These are phyloP conservation scores for Teratosphaeria epicoccoides DNA, from an alignment of 2,329 filamentous ascomycete species.

Conservation along the genomic window DNA sequence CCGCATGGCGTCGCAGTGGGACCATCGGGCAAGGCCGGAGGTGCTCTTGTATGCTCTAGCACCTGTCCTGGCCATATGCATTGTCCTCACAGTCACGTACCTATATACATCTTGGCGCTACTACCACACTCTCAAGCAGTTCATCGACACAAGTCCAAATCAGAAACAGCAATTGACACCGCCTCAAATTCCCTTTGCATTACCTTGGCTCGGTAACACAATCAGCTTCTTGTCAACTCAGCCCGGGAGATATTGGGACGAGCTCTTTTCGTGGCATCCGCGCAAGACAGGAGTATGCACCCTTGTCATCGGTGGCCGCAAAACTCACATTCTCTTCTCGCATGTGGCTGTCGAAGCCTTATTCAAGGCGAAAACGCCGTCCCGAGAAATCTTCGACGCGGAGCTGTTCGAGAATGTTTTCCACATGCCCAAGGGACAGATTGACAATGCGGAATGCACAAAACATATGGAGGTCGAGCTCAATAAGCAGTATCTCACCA, in stretches of 20 bases:
- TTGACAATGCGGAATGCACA: slow-evolving; percentile 10
- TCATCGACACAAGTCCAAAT: background rate
- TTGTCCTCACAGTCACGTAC: slow-evolving; percentile 8
- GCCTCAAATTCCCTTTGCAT: slow-evolving; percentile 20
- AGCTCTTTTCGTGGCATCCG: slow-evolving; percentile 20
- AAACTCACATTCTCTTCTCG: slow-evolving; percentile 20
- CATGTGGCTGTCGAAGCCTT: slow-evolving; percentile 17
- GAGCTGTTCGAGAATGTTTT: slow-evolving; percentile 19
- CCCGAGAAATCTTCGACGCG: slow-evolving; percentile 18
- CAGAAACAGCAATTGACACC: slow-evolving; percentile 11
- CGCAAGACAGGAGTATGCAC: slow-evolving; percentile 19
- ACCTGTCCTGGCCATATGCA: slow-evolving; percentile 7
- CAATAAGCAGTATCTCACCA: slow-evolving; percentile 17
- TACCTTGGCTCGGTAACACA: slow-evolving; percentile 22
- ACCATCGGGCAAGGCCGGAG: background rate
- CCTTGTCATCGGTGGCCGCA: slow-evolving; percentile 18
- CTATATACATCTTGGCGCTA: slow-evolving; percentile 17
- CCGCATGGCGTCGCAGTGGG: background rate
- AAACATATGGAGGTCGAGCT: slow-evolving; percentile 19
- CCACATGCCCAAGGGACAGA: slow-evolving; percentile 14
- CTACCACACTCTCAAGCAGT: slow-evolving; percentile 10
- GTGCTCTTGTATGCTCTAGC: slow-evolving; percentile 3
- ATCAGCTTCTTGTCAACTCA: slow-evolving; percentile 16
- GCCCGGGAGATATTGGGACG: slow-evolving; percentile 18
- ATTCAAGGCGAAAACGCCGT: slow-evolving; percentile 16